Evolutionary conservation across 2,329 filamentous ascomycete species (phyloP), one percentile per base, ranked within the genome.

Genomic region (Fusarium abutilonis): DNA sequence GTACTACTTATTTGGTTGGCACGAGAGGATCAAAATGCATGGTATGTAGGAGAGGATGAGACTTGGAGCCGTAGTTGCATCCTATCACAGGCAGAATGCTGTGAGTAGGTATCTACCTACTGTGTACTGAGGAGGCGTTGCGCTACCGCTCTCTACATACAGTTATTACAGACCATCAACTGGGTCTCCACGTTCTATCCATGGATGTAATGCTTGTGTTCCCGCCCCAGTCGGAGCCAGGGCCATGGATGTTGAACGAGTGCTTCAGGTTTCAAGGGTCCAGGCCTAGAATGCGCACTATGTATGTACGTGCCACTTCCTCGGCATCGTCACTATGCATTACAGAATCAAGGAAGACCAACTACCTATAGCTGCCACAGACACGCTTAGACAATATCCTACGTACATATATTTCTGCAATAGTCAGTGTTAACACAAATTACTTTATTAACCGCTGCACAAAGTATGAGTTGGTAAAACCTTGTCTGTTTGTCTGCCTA

Each of bases 231-330:
- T 44, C 43, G 21, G 44, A 61, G 40, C 53, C 60, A 60, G 31
- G 60, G 55, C 55, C 34, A 55, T 35, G 42, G 41, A 47, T 39
- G 23, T 56, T 48, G 39, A 61, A 61, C 40, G 45, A 47, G 28
- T 61, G 60, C 52, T 43, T 53, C 40, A 64, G 41, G 60, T 53
- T 53, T 57, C 56, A 64, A 62, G 61, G 61, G 56, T 61, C 57
- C 41, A 56, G 62, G 35, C 47, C 51, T 48, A 47, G 38, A 5
- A 14, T 45, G 43, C 29, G 42, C 4, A 19, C 19, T 19, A 19
- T 19, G 19, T 19, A 19, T 19, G 19, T 60, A 46, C 44, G 42
- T 47, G 42, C 32, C 31, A 40, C 23, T 38, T 38, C 28, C 21
- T 29, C 8, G 31, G 26, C 26, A 28, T 28, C 26, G 26, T 10